Percentiles rank a stretch among this genome's conserved stretches.
phyloP scores from a whole-genome alignment of 257 asterid species.

The Solanum clarkiae region DNA sequence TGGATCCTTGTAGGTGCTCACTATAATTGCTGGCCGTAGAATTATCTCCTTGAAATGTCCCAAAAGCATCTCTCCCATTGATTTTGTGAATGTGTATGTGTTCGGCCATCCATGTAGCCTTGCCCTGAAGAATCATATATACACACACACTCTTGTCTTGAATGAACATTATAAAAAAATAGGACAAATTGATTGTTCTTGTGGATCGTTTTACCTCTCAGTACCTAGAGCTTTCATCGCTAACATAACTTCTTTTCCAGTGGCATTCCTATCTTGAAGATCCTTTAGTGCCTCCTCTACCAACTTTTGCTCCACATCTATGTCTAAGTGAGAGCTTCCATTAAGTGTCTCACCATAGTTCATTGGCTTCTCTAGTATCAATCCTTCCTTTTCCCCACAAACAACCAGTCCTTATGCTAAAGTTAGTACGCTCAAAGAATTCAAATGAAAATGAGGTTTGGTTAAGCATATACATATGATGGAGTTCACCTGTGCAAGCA shows the following conservation, averaged over 20 bases:
- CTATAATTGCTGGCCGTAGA: background rate
- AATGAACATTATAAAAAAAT: background rate
- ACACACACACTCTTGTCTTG: background rate
- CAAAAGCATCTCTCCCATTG: background rate
- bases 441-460: background rate
- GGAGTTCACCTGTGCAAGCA: constrained; percentile 10
- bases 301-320: constrained; percentile 19
- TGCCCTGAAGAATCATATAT: background rate
- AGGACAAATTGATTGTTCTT: background rate
- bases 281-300: constrained; percentile 13
- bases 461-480: background rate
- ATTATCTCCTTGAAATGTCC: background rate
- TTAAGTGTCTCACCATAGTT: constrained; percentile 24
- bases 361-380: constrained; percentile 29
- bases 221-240: background rate
- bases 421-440: background rate
- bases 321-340: constrained; percentile 28
- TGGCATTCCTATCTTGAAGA: background rate
- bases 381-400: constrained; percentile 12
- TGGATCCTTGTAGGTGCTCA: background rate
- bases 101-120: background rate
- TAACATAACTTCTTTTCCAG: background rate
- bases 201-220: background rate
- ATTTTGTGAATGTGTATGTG: background rate
- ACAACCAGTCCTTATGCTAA: background rate